Conservation (phyloP, 805 yeast genomes). For the Nematodospora valgi region DNA sequence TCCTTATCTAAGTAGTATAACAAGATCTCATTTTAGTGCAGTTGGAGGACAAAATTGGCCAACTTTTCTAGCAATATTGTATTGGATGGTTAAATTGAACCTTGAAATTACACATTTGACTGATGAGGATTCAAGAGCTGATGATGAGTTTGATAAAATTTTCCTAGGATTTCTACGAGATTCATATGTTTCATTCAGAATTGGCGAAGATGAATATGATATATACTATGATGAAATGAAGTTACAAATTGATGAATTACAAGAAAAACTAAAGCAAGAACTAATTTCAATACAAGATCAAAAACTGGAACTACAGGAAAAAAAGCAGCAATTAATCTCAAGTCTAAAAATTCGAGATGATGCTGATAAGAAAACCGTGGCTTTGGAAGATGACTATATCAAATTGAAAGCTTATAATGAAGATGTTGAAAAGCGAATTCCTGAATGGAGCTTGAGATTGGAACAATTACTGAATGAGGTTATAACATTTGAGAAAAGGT, state of each 20-base stretch:
- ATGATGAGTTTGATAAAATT: slow-evolving; percentile 47
- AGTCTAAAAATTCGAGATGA: slow-evolving; percentile 45
- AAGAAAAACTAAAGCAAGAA: slow-evolving; percentile 46
- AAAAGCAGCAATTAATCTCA: slow-evolving; percentile 42
- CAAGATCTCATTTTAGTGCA: slow-evolving; percentile 82
- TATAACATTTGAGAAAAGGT: slow-evolving; percentile 13
- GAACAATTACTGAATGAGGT: slow-evolving; percentile 27
- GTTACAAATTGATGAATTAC: slow-evolving; percentile 49
- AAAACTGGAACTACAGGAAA: slow-evolving; percentile 35
- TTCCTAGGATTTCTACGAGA: slow-evolving; percentile 60
- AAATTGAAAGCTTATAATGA: slow-evolving; percentile 72
- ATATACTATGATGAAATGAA: slow-evolving; percentile 51
- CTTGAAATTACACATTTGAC: slow-evolving; percentile 26
- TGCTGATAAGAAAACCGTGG: slow-evolving; percentile 54
- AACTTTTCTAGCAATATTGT: slow-evolving; percentile 71
- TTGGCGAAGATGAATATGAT: slow-evolving; percentile 60
- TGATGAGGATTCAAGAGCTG: slow-evolving; percentile 32
- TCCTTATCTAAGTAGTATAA: slow-evolving; percentile 77
- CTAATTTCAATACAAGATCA: slow-evolving; percentile 17
- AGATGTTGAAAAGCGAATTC: slow-evolving; percentile 59
- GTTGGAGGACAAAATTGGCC: slow-evolving; percentile 93
- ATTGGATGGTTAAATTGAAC: slow-evolving; percentile 71
- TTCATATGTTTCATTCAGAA: slow-evolving; percentile 65
- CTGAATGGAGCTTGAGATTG: slow-evolving; percentile 57
- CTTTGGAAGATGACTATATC: slow-evolving; percentile 65